Evolutionary conservation across 2,329 filamentous ascomycete genomes (phyloP), one percentile per base, ranked within the genome.

Genomic region (Dactylellina parvicollis): DNA sequence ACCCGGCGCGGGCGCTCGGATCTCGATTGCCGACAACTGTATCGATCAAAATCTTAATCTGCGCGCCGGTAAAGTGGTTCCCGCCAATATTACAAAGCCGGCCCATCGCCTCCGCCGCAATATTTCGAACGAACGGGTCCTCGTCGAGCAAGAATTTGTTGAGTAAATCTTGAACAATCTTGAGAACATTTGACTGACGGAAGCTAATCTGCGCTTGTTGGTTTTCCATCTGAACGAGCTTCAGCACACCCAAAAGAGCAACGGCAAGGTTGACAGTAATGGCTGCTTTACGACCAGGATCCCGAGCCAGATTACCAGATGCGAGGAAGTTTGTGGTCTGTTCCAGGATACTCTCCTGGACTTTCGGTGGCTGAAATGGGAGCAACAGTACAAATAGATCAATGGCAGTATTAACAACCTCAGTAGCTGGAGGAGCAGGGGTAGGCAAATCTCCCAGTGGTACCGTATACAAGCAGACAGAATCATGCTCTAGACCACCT

Each of bases 261-360:
- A 91, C 87, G 0, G 92, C 91, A 75, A 96, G 86, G 78, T 99
- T 99, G 72, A 97, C 90, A 72, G 89, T 90, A 81, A 99, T 92
- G 1, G 96, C 95, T 30, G 92, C 90, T 80, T 91, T 96, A 56
- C 94, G 87, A 4, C 93, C 93, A 1, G 90, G 90, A 77, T 98
- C 95, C 75, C 95, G 87, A 76, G 94, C 91, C 20, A 97, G 83
- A 54, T 87, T 88, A 0, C 88, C 87, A 1, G 92, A 90, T 0
- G 92, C 90, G n/a, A 95, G 84, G 78, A 96, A 96, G 0, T 92
- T 95, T 14, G 91, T 90, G 50, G 98, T 89, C 79, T 99, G 95
- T 80, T 99, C 95, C 8, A 99, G 83, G 50, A 96, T 92, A 79
- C 94, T 97, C 80, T 99, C 95, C 78, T 99, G 95, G 1, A 99